Conservation (phyloP, 2,329 filamentous ascomycete genomes). For the Metarhizium rileyi region DNA sequence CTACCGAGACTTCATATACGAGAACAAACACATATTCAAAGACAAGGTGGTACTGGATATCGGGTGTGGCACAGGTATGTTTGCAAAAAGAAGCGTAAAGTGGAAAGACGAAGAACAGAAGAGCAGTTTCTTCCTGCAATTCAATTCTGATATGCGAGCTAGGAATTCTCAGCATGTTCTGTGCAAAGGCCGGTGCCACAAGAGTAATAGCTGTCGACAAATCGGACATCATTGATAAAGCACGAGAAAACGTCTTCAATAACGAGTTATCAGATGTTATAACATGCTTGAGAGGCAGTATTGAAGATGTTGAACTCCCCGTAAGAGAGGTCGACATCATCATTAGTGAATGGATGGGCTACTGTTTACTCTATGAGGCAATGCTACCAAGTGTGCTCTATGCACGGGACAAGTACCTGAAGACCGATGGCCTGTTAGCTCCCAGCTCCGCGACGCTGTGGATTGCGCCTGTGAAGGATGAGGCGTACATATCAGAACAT, state of each 20-base stretch:
- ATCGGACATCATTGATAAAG: constrained; percentile 80
- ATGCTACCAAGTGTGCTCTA: constrained; percentile 92
- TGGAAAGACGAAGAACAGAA: too few species aligned
- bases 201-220: constrained; percentile 88
- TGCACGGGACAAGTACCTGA: constrained; percentile 79
- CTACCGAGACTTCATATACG: constrained; percentile 92
- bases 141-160: constrained; percentile 8
- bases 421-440: constrained; percentile 70
- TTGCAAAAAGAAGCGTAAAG: neutral
- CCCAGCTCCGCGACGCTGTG: constrained; percentile 79
- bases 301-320: constrained; percentile 76
- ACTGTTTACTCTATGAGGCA: constrained; percentile 84
- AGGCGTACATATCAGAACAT: constrained; percentile 67
- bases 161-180: constrained; percentile 91
- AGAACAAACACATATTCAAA: constrained; percentile 77
- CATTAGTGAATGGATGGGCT: constrained; percentile 97
- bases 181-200: constrained; percentile 77
- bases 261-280: constrained; percentile 69
- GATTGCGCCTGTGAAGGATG: constrained; percentile 70
- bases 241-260: constrained; percentile 71
- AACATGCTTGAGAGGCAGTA: constrained; percentile 71
- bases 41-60: constrained; percentile 86
- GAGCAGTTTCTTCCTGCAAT: constrained; percentile 12
- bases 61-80: constrained; percentile 63
- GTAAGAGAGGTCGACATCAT: constrained; percentile 84